Percentiles rank a stretch among this genome's conserved stretches.
These are phyloP conservation scores for Vigna unguiculata DNA, from an alignment of 306 rosid genomes.

Conservation along the genomic window DNA sequence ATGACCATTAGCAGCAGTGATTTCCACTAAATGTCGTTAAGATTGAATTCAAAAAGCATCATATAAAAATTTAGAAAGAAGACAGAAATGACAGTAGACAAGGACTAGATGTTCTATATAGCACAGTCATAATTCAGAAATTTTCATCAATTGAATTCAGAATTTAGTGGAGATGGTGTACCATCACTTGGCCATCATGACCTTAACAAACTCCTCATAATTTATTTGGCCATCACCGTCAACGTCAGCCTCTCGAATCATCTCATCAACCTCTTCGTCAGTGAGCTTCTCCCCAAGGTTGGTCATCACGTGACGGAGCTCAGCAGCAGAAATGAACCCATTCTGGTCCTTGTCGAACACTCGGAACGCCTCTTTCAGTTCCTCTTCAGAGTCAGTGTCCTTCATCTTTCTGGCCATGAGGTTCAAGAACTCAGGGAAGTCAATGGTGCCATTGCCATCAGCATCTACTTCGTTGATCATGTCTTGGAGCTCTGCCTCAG, in stretches of 20 bases:
- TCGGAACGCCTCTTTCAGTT: constrained; percentile 85
- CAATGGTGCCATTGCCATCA: constrained; percentile 87
- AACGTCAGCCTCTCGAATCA: constrained; percentile 91
- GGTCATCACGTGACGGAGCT: constrained; percentile 93
- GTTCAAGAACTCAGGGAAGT: constrained; percentile 85
- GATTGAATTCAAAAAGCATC: constrained; percentile 46
- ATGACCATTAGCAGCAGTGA: constrained; percentile 29
- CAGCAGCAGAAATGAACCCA: constrained; percentile 92
- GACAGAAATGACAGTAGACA: background rate
- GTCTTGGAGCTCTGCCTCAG: constrained; percentile 94
- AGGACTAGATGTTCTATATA: constrained; percentile 5
- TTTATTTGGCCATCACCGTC: constrained; percentile 96
- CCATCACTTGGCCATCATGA: constrained; percentile 89
- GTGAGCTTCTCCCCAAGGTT: constrained; percentile 92
- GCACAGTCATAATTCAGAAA: constrained; percentile 8
- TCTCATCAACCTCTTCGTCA: constrained; percentile 88
- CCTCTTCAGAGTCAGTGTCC: constrained; percentile 91
- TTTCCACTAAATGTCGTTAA: constrained; percentile 36
- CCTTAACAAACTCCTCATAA: constrained; percentile 84
- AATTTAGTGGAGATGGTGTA: constrained; percentile 10
- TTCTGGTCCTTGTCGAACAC: constrained; percentile 93
- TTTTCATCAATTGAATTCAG: background rate
- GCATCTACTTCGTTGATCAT: constrained; percentile 92
- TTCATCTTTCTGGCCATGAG: constrained; percentile 96
- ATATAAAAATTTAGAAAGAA: constrained; percentile 27